Percentiles rank a stretch among this genome's conserved stretches.
Conservation (phyloP, 495 filamentous ascomycete genomes). For the Massariosphaeria phaeospora region DNA sequence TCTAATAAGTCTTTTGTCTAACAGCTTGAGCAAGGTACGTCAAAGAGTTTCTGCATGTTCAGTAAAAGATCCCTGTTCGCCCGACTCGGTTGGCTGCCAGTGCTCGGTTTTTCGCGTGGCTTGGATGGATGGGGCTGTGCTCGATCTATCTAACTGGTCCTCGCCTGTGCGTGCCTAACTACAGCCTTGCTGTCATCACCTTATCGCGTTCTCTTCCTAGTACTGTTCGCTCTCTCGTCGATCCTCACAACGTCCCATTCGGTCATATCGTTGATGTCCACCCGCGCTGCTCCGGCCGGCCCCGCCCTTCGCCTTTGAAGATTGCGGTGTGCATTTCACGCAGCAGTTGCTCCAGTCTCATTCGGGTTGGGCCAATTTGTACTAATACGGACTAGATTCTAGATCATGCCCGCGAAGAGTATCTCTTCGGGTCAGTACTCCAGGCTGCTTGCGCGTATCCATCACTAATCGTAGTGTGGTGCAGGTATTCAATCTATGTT, state of each 20-base stretch:
- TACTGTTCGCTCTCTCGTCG: neutral
- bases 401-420: conserved; percentile 41
- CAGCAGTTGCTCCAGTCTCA: neutral
- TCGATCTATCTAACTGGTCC: neutral
- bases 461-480: conserved; percentile 19
- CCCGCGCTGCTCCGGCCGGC: neutral
- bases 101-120: conserved; percentile 6
- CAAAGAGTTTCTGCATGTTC: too few relatives aligned
- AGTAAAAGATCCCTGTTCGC: conserved; percentile 18
- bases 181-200: conserved; percentile 18
- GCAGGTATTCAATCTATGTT: conserved; percentile 42
- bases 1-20: conserved; percentile 84
- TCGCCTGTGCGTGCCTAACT: too few relatives aligned
- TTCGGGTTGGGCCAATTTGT: conserved; percentile 8
- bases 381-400: conserved; percentile 33
- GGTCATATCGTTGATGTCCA: neutral
- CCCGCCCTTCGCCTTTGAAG: neutral
- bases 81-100: conserved; percentile 27
- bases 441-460: conserved; percentile 4
- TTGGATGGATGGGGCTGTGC: neutral
- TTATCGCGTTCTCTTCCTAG: conserved; percentile 6
- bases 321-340: conserved; percentile 10
- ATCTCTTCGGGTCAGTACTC: conserved; percentile 38
- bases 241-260: neutral
- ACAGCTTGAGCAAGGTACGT: conserved; percentile 82